A percentile compares a stretch with the other conserved stretches of the same genome.
These are phyloP conservation scores for Pichia deserticola DNA, from an alignment of 805 yeast species.

Conservation along the genomic window DNA sequence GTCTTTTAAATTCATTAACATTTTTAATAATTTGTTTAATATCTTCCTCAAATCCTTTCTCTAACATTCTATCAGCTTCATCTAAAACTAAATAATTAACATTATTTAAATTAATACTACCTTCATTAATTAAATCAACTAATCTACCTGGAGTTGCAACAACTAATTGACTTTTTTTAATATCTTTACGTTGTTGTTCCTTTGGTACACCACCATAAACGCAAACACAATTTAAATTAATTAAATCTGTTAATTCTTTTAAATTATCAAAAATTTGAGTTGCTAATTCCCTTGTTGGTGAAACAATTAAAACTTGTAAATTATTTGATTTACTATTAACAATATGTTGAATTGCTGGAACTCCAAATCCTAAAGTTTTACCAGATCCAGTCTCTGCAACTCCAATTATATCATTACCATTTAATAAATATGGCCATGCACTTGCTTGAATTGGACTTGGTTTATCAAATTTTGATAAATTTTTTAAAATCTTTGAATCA, in stretches of 20 bases:
- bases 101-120: constrained; percentile 58
- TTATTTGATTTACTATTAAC: constrained; percentile 38
- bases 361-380: constrained; percentile 94
- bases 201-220: constrained; percentile 97
- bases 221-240: constrained; percentile 67
- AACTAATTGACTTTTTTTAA: constrained; percentile 65
- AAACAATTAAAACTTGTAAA: constrained; percentile 72
- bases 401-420: constrained; percentile 83
- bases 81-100: constrained; percentile 82
- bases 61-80: constrained; percentile 98
- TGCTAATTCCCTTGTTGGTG: constrained; percentile 97
- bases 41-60: constrained; percentile 96
- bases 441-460: constrained; percentile 96
- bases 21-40: constrained; percentile 70
- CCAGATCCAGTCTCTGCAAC: constrained; percentile 99
- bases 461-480: constrained; percentile 64
- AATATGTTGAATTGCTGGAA: constrained; percentile 84
- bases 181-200: constrained; percentile 73
- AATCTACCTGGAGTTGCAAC: constrained; percentile 99
- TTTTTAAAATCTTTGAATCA: constrained; percentile 48
- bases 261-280: constrained; percentile 87
- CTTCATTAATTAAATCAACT: constrained; percentile 84
- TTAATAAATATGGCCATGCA: constrained; percentile 85
- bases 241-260: constrained; percentile 52
- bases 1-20: constrained; percentile 51